phyloP scores from a whole-genome alignment of 257 asterid genomes.

The Solanum sejunctum region DNA sequence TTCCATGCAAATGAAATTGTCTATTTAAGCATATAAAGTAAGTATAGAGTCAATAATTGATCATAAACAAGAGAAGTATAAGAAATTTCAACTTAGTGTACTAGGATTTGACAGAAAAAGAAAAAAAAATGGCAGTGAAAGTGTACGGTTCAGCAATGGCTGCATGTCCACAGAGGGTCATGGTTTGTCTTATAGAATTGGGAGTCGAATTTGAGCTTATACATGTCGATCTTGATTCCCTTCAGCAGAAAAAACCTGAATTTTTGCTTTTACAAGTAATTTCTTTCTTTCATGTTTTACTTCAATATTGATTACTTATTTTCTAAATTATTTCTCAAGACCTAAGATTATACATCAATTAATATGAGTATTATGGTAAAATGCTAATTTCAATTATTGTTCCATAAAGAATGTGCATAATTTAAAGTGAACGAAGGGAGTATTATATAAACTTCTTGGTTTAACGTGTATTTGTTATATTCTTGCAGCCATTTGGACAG shows the following conservation, averaged over 20 bases:
- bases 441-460: not conserved
- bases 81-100: not conserved
- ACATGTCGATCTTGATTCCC: conserved; percentile 37
- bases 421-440: too few relatives aligned
- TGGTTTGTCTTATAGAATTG: conserved; percentile 50
- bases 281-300: not conserved
- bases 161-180: conserved; percentile 71
- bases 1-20: not conserved
- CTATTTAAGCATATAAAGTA: not conserved
- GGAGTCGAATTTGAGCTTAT: conserved; percentile 46
- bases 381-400: too few relatives aligned
- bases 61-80: not conserved
- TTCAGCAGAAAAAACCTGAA: conserved; percentile 45
- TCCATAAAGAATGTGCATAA: too few relatives aligned
- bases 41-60: not conserved
- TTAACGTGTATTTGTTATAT: not conserved
- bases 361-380: too few relatives aligned
- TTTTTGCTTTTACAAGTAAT: conserved; percentile 45
- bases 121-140: conserved; percentile 46
- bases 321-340: too few relatives aligned
- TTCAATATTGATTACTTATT: too few relatives aligned
- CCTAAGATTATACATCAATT: too few relatives aligned
- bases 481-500: conserved; percentile 82
- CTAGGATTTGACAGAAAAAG: not conserved
- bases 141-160: conserved; percentile 55